These are phyloP conservation scores for Sporisorium exsertum DNA, from an alignment of 1,284 basidiomycete genomes.

Conservation along the genomic window DNA sequence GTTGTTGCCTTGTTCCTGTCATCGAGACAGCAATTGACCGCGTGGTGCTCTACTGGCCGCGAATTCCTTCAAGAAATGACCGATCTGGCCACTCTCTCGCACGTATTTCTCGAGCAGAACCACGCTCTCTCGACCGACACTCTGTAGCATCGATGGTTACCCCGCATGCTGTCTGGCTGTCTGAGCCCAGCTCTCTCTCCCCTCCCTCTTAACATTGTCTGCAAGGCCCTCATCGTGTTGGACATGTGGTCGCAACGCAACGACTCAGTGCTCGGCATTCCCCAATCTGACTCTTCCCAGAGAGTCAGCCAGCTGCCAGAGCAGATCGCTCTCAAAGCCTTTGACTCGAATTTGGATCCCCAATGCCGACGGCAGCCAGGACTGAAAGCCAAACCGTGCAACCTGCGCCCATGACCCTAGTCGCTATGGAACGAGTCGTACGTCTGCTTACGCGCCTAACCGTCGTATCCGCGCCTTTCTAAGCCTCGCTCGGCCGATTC, in stretches of 20 bases:
- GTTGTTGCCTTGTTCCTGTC: not conserved
- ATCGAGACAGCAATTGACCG: not conserved
- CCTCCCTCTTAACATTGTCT: not conserved
- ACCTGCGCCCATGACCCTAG: not conserved
- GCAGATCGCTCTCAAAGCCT: not conserved
- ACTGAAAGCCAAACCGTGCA: not conserved
- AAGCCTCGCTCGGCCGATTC: constrained; percentile 15
- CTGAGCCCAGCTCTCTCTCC: not conserved
- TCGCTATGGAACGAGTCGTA: not conserved
- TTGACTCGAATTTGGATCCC: not conserved
- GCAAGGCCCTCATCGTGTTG: not conserved
- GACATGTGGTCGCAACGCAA: not conserved
- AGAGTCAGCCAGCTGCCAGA: not conserved
- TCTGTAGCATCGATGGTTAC: not conserved
- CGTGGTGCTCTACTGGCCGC: constrained; percentile 9
- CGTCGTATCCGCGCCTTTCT: constrained; percentile 18
- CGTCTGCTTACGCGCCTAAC: not conserved
- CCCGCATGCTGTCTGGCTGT: not conserved
- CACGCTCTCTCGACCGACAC: constrained; percentile 31
- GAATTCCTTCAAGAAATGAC: constrained; percentile 17
- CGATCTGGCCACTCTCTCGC: not conserved
- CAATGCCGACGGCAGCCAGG: not conserved
- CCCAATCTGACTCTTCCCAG: not conserved
- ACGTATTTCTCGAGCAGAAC: not conserved
- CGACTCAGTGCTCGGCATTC: not conserved